Evolutionary conservation across 805 yeast species (phyloP), one percentile per base, ranked within the genome.

Genomic region (Wickerhamiella bombiphila): DNA sequence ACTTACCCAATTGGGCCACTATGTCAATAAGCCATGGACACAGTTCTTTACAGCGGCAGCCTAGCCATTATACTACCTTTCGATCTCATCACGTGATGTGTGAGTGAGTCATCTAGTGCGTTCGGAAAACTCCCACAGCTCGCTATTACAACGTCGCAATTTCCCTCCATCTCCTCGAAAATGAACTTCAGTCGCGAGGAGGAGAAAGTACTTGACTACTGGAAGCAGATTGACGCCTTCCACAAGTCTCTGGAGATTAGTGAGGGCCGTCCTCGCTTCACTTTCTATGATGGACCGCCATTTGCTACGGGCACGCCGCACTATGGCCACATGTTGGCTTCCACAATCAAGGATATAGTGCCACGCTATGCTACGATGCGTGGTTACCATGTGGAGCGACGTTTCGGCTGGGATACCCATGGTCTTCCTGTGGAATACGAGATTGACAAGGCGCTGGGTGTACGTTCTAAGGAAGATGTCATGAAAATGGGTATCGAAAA

Each of bases 371-470:
- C 97, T 42, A 80, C 93, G 46, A 88, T 91, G 98, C 88, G 80
- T 51, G 98, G 98, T 16, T 78, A 74, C 60, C 82, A 79, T 52
- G 98, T 91, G 31, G 95, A 82, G 63, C 81, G 99, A 65, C 74
- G 97, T 54, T 91, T 91, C 48, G 99, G 99, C 45, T 91, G 99
- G 99, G 99, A 91, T 63, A 91, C 99, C 40, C 99, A 91, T 60
- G 99, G 99, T 41, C 74, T 91, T 47, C 99, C 99, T 35, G 83
- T 91, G 41, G 99, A 91, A 66, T 95, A 91, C 60, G 95, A 88
- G 61, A 91, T 91, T 53, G 99, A 91, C 80, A 91, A 93, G 79
- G 80, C 81, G 56, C 70, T 91, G 50, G 93, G 93, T 28, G 83
- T 91, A 62, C 76, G 79, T 39, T 80, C 94, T 52, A 91, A 86